phyloP scores from a whole-genome alignment of 192 early-diverging fungal species.

The Podila verticillata region DNA sequence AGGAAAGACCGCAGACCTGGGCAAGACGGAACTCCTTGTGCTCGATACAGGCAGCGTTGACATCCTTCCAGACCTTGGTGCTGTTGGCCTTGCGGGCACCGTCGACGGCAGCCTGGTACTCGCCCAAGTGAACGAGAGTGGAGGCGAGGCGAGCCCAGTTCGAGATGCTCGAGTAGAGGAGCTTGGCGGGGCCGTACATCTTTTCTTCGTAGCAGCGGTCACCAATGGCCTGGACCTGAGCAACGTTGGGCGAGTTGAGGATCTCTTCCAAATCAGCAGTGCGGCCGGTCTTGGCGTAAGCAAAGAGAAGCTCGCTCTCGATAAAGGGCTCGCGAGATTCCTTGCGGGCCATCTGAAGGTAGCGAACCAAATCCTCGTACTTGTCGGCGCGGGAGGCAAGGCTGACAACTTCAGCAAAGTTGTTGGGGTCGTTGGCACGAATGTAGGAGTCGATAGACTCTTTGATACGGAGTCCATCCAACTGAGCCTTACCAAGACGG shows the following conservation, averaged over 20 bases:
- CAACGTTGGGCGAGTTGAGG: constrained; percentile 92
- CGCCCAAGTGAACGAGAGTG: constrained; percentile 94
- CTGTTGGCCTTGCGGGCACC: constrained; percentile 98
- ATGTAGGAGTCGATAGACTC: constrained; percentile 98
- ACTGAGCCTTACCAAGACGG: constrained; percentile 93
- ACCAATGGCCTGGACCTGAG: constrained; percentile 88
- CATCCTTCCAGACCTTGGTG: constrained; percentile 99
- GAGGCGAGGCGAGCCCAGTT: constrained; percentile 97
- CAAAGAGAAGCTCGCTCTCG: constrained; percentile 95
- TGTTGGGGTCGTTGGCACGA: constrained; percentile 91
- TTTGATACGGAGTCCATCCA: constrained; percentile 89
- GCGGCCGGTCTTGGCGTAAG: constrained; percentile 94
- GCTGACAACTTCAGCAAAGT: constrained; percentile 90
- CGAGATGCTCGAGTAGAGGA: constrained; percentile 94
- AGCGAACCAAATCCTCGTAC: constrained; percentile 95
- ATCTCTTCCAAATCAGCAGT: constrained; percentile 95
- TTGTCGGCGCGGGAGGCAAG: constrained; percentile 85
- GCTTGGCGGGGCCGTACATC: constrained; percentile 93
- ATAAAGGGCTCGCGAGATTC: constrained; percentile 94
- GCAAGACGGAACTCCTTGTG: constrained; percentile 96
- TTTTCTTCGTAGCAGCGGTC: constrained; percentile 95
- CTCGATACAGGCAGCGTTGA: constrained; percentile 95
- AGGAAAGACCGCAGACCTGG: constrained; percentile 96
- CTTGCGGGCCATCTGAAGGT: constrained; percentile 95
- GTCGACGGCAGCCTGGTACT: constrained; percentile 97